A percentile compares a stretch with the other conserved stretches of the same genome.
These are phyloP conservation scores for Jackrogersella minutella DNA, from an alignment of 495 filamentous ascomycete species.

Conservation along the genomic window DNA sequence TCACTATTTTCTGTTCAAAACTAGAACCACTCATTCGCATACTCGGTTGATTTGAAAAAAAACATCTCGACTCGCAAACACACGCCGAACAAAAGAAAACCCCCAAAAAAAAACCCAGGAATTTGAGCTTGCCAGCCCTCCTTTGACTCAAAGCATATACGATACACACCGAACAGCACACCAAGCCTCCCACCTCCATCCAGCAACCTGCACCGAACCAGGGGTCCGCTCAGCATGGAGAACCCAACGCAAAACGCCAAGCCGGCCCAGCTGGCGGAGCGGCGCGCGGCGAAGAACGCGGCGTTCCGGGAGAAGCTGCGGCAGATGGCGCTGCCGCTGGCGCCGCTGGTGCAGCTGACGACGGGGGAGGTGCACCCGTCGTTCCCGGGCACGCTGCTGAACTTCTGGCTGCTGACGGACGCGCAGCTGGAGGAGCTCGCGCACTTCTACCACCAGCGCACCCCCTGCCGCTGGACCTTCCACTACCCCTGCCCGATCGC, in stretches of 20 bases:
- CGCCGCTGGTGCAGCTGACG: slow-evolving; percentile 65
- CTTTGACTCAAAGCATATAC: background rate
- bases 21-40: background rate
- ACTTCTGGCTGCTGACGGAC: slow-evolving; percentile 78
- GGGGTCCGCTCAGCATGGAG: slow-evolving; percentile 31
- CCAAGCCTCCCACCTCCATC: too few relatives aligned
- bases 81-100: background rate
- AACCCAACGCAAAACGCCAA: slow-evolving; percentile 28
- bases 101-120: background rate
- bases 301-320: slow-evolving; percentile 52
- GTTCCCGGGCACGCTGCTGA: slow-evolving; percentile 72
- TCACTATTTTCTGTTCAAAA: background rate
- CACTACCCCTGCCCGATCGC: slow-evolving; percentile 69
- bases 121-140: background rate
- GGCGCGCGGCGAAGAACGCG: slow-evolving; percentile 47
- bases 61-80: background rate
- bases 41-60: background rate
- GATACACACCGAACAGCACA: background rate
- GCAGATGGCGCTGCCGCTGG: slow-evolving; percentile 60
- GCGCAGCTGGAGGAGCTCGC: slow-evolving; percentile 75
- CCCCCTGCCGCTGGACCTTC: slow-evolving; percentile 58
- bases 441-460: slow-evolving; percentile 76
- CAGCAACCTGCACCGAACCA: too few relatives aligned
- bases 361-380: slow-evolving; percentile 67
- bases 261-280: slow-evolving; percentile 33